Base-by-base conservation (phyloP, 2,329 filamentous ascomycete species). In the Penicillium sp. region DNA sequence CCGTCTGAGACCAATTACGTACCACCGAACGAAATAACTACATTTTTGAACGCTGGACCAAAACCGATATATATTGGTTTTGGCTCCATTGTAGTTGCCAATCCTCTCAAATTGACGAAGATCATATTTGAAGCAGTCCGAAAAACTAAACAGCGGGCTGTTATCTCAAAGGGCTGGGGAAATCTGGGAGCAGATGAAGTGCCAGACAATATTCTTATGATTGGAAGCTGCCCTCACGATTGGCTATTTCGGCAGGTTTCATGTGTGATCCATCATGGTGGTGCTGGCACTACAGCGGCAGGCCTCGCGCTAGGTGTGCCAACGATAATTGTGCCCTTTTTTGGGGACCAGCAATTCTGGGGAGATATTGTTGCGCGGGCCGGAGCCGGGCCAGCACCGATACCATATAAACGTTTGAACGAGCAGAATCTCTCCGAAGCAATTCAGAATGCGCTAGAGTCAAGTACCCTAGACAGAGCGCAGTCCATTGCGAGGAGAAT, bases 291-390 rank as follows among this genome's bases (percentile, higher is more conserved):
- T 0, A 84, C 82, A 4, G 82, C 83, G 7, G 78, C 76, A 29
- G 91, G 90, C 31, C 90, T 96, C 59, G 84, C 87, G 24, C 83
- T 85, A 1, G 91, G 91, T 21, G 87, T 86, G 57, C 90, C 91
- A 2, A 95, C 91, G 0, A 83, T 93, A 1, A 82, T 96, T 4
- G 87, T 96, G 0, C 91, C 91, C 0, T 96, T 96, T 77, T 96
- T 92, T 69, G 89, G 89, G 1, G 89, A 92, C 65, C 89, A 92
- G 70, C 87, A 87, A 1, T 92, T 92, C 67, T 92, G 89, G 89
- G 89, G 89, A 11, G 80, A 85, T n/a, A 90, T 92, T 85, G 84
- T 91, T 48, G 82, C 86, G 1, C 81, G 79, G 60, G 87, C 88
- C 11, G 87, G 88, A 24, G 89, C 89, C 9, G 89, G 89, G 0